These are phyloP conservation scores for Eugenia klotzschiana DNA, from an alignment of 441 rosid species.

Conservation along the genomic window DNA sequence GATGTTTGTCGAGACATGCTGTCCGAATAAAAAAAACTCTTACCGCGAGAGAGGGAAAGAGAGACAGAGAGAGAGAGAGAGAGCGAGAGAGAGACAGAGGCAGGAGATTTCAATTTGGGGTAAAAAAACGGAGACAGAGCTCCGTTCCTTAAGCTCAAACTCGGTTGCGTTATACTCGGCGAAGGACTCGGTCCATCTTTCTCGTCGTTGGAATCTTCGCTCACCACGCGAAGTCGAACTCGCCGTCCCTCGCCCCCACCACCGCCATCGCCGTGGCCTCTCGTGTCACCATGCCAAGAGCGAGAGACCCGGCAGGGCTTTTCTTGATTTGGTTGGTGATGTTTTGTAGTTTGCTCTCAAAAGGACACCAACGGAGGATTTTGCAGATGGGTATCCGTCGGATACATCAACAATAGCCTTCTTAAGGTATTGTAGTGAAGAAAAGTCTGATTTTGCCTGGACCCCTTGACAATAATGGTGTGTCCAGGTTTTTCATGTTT, in stretches of 20 bases:
- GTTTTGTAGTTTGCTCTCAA: neutral
- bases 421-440: constrained; percentile 45
- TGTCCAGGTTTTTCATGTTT: no score
- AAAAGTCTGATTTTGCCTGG: neutral
- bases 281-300: neutral
- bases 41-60: no score
- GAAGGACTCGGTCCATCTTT: no score
- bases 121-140: no score
- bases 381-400: constrained; percentile 70
- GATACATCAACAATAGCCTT: constrained; percentile 77
- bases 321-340: neutral
- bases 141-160: no score
- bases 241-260: neutral
- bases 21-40: no score
- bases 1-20: no score
- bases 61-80: no score
- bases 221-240: neutral
- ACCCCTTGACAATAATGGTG: neutral
- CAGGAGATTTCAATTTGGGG: no score
- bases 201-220: no score
- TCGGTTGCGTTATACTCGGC: no score
- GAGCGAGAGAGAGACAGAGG: no score
- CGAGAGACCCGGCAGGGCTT: neutral
- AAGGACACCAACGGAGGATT: constrained; percentile 71
- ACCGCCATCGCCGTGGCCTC: neutral